These are phyloP conservation scores for Penicillium waksmanii DNA, from an alignment of 495 filamentous ascomycete species.

Conservation along the genomic window DNA sequence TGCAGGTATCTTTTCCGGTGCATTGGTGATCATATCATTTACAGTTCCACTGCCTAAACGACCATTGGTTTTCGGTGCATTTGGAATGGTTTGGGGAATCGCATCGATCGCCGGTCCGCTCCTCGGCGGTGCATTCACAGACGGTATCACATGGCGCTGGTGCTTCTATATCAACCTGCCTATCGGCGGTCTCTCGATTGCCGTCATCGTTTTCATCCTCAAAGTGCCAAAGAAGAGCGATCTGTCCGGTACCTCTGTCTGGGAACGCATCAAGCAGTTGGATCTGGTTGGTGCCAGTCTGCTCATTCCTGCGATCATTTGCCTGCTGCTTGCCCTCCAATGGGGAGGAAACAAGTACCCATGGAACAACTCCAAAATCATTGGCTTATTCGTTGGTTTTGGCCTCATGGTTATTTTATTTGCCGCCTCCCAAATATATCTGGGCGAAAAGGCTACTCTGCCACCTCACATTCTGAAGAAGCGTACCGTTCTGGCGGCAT, in stretches of 20 bases:
- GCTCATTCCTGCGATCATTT: constrained; percentile 42
- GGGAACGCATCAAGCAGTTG: constrained; percentile 33
- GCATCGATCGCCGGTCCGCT: constrained; percentile 70
- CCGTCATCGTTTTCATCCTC: constrained; percentile 57
- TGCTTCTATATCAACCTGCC: constrained; percentile 83
- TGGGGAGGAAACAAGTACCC: constrained; percentile 45
- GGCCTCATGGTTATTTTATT: constrained; percentile 40
- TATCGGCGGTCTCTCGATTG: constrained; percentile 60
- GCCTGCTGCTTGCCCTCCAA: constrained; percentile 46
- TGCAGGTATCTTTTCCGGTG: constrained; percentile 72
- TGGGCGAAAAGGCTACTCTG: constrained; percentile 33
- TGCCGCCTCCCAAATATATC: constrained; percentile 24
- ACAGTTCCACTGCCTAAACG: constrained; percentile 66
- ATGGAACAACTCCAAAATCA: constrained; percentile 39
- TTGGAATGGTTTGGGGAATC: constrained; percentile 73
- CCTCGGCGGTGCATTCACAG: constrained; percentile 60
- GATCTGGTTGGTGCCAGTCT: constrained; percentile 40
- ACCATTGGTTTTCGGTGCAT: constrained; percentile 68
- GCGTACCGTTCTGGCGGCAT: constrained; percentile 51
- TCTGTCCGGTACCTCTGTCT: constrained; percentile 14
- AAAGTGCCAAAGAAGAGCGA: constrained; percentile 32
- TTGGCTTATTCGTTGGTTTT: constrained; percentile 40
- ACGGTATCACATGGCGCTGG: constrained; percentile 75
- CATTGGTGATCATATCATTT: constrained; percentile 65
- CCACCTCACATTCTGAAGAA: constrained; percentile 41